phyloP scores from a whole-genome alignment of 2,329 filamentous ascomycete species.

The Nemania diffusa region DNA sequence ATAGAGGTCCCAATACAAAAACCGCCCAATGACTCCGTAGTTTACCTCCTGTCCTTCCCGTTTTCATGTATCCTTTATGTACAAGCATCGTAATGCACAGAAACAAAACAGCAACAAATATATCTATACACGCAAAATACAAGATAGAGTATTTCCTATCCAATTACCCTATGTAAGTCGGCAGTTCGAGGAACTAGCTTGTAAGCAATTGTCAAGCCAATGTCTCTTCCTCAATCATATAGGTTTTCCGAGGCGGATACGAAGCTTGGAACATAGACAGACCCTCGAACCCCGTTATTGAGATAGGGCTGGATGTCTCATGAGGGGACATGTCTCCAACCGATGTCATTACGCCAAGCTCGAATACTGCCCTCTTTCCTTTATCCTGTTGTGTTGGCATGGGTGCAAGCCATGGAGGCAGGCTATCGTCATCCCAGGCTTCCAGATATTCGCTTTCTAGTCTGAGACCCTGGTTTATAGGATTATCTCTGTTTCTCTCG shows the following conservation, averaged over 20 bases:
- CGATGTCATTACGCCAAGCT: conserved; percentile 9
- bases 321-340: conserved; percentile 14
- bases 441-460: conserved; percentile 44
- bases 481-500: conserved; percentile 40
- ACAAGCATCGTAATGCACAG: neutral
- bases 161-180: neutral
- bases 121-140: conserved; percentile 15
- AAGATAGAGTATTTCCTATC: neutral
- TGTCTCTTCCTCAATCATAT: conserved; percentile 37
- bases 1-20: conserved; percentile 9
- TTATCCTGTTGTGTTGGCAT: conserved; percentile 19
- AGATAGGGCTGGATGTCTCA: neutral
- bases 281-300: neutral
- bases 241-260: conserved; percentile 21
- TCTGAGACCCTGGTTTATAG: conserved; percentile 37
- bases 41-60: neutral
- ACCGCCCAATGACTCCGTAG: neutral
- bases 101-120: neutral
- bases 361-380: conserved; percentile 28
- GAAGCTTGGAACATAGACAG: conserved; percentile 17
- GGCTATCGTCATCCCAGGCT: conserved; percentile 44
- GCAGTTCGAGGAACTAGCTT: neutral
- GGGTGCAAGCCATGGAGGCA: conserved; percentile 41
- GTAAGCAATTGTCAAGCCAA: neutral
- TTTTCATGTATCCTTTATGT: neutral